Conservation (phyloP, 305 asterid genomes). For the Fraxinus albicans region DNA sequence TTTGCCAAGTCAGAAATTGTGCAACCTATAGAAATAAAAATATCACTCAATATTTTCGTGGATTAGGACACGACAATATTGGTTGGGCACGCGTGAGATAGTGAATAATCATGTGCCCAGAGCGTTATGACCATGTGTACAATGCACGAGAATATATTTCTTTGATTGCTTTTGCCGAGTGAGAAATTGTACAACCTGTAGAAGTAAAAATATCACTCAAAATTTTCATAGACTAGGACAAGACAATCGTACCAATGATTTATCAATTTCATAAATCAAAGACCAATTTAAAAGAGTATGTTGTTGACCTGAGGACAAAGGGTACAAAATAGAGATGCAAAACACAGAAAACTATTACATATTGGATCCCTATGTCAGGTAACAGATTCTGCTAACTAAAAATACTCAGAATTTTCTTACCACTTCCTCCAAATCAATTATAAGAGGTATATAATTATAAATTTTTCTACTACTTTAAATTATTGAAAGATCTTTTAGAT, state of each 20-base stretch:
- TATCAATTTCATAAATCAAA: not conserved
- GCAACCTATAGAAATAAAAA: slow-evolving; percentile 39
- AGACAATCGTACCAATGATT: not conserved
- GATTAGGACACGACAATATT: not conserved
- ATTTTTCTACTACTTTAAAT: not conserved
- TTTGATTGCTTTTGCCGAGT: slow-evolving; percentile 32
- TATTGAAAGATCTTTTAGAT: not conserved
- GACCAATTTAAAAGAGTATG: slow-evolving; percentile 10
- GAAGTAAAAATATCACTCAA: slow-evolving; percentile 4
- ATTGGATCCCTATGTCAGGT: not conserved
- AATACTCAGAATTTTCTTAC: slow-evolving; percentile 7
- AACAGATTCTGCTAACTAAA: not conserved
- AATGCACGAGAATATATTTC: too few species aligned
- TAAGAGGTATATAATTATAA: not conserved
- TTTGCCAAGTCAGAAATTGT: slow-evolving; percentile 70
- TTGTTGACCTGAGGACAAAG: slow-evolving; percentile 1
- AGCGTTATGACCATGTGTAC: too few species aligned
- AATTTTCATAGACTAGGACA: slow-evolving; percentile 15
- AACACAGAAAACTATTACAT: not conserved
- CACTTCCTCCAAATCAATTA: slow-evolving; percentile 12
- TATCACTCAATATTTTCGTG: slow-evolving; percentile 8
- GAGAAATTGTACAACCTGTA: slow-evolving; percentile 64
- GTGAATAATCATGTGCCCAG: too few species aligned
- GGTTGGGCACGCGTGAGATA: too few species aligned
- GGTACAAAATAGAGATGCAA: not conserved